These are phyloP conservation scores for Chloromonas sp. DNA, from an alignment of 163 green algal species.

Conservation along the genomic window DNA sequence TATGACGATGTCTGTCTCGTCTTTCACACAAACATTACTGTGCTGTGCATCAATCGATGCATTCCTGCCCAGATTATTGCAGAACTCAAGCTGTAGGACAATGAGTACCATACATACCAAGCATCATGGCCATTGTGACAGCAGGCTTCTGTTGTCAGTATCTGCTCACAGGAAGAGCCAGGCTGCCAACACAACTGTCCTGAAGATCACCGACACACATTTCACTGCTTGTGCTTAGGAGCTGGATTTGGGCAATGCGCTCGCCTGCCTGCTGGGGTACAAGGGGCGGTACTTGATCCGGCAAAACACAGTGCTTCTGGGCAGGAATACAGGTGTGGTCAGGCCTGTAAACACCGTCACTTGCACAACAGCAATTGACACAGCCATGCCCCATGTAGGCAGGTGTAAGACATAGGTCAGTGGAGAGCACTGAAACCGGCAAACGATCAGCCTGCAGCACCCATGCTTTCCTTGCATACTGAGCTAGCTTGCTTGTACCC, in stretches of 20 bases:
- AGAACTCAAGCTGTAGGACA: no score
- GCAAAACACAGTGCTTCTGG: neutral
- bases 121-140: no score
- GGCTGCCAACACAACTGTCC: no score
- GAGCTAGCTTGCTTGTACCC: no score
- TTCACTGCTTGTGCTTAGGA: neutral
- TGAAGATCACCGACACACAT: no score
- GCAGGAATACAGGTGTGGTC: neutral
- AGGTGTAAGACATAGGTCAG: no score
- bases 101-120: no score
- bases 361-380: neutral
- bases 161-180: no score
- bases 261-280: neutral
- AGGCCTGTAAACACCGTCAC: neutral
- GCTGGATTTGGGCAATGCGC: neutral
- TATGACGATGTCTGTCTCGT: no score
- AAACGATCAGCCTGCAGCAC: neutral
- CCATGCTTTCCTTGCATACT: neutral
- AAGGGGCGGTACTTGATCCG: neutral
- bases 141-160: no score
- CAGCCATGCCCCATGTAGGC: no score
- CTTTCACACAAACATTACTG: neutral
- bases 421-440: no score
- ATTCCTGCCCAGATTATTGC: neutral
- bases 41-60: neutral